Evolutionary conservation across 495 filamentous ascomycete species (phyloP).

Genomic region (Penicillium manginii): DNA sequence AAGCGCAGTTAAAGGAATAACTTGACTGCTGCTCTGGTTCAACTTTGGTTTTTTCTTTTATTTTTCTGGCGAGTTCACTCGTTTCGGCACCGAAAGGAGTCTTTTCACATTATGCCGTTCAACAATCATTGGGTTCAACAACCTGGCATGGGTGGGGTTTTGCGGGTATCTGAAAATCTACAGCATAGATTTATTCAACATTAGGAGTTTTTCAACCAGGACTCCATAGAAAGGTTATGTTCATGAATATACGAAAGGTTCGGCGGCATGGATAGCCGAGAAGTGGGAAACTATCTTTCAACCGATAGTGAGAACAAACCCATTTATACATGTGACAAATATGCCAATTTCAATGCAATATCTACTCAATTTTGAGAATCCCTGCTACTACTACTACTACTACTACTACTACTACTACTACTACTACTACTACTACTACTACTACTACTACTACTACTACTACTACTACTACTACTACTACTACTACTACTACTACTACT

Average conservation of each 20-base stretch:
- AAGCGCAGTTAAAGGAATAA: slow-evolving; percentile 44
- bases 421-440: no score
- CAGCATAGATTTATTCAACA: slow-evolving; percentile 36
- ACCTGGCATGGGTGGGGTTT: slow-evolving; percentile 32
- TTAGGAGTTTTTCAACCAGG: slow-evolving; percentile 35
- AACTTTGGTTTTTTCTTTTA: slow-evolving; percentile 8
- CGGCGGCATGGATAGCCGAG: background rate
- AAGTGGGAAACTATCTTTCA: background rate
- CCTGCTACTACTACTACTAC: no score
- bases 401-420: no score
- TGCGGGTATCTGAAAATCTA: slow-evolving; percentile 28
- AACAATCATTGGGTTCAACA: slow-evolving; percentile 39
- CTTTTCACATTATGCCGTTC: slow-evolving; percentile 32
- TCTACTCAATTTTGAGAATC: background rate
- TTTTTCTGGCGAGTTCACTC: background rate
- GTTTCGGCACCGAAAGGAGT: slow-evolving; percentile 4
- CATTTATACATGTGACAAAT: background rate
- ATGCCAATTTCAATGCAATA: background rate
- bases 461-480: no score
- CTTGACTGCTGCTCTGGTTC: slow-evolving; percentile 2
- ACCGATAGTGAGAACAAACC: background rate
- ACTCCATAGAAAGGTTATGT: slow-evolving; percentile 23
- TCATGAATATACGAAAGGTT: slow-evolving; percentile 1
- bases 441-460: no score
- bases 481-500: no score